These are phyloP conservation scores for Blastomyces gilchristii DNA, from an alignment of 2,329 filamentous ascomycete species.

Conservation along the genomic window DNA sequence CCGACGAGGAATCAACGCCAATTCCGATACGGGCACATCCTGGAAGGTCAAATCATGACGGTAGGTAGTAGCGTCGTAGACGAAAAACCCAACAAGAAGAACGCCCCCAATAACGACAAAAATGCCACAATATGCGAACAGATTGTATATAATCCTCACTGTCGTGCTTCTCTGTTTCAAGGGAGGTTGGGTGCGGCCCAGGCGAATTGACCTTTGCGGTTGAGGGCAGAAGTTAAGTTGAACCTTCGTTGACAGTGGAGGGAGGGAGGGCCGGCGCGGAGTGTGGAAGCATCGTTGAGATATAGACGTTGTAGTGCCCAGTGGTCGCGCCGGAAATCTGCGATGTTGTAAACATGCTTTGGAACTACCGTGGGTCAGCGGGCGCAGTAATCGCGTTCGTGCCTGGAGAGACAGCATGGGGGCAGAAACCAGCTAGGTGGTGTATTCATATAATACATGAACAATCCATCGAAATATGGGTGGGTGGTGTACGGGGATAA, in stretches of 20 bases:
- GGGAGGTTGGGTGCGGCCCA: constrained; percentile 26
- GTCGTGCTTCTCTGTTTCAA: constrained; percentile 19
- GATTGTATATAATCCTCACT: constrained; percentile 52
- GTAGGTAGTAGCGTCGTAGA: constrained; percentile 91
- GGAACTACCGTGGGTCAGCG: neutral
- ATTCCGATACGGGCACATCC: constrained; percentile 74
- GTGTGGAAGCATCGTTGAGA: constrained; percentile 16
- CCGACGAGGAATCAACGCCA: constrained; percentile 67
- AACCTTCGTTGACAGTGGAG: constrained; percentile 11
- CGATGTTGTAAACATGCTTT: neutral
- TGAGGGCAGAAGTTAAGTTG: neutral
- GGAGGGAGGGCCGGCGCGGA: constrained; percentile 15
- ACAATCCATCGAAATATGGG: neutral
- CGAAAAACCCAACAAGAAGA: constrained; percentile 71
- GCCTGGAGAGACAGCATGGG: constrained; percentile 1
- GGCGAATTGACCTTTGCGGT: constrained; percentile 11
- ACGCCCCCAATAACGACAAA: constrained; percentile 61
- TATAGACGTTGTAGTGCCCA: neutral
- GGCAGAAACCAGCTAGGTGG: neutral
- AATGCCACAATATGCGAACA: constrained; percentile 62
- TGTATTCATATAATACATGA: neutral
- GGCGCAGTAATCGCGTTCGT: constrained; percentile 1
- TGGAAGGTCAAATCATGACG: constrained; percentile 54
- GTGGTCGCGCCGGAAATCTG: neutral
- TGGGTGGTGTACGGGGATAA: neutral